Percentiles rank a stretch among this genome's conserved stretches.
phyloP scores from a whole-genome alignment of 441 rosid genomes.

The Syzygium malaccense region DNA sequence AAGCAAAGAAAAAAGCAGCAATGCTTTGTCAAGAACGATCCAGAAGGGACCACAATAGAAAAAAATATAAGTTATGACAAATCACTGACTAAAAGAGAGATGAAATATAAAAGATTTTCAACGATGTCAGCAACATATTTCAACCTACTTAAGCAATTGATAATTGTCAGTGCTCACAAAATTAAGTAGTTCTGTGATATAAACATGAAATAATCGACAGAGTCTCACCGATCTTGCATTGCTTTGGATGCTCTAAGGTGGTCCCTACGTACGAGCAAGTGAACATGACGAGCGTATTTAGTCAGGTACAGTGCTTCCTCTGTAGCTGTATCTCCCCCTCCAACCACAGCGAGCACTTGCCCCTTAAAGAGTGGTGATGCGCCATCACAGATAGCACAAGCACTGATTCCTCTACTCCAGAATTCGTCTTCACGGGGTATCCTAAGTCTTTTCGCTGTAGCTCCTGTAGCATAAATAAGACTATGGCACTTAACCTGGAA shows the following conservation, averaged over 20 bases:
- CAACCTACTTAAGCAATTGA: background rate
- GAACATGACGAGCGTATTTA: slow-evolving; percentile 94
- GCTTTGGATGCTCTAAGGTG: slow-evolving; percentile 92
- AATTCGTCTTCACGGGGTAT: slow-evolving; percentile 94
- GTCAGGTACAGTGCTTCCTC: slow-evolving; percentile 96
- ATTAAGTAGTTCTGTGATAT: background rate
- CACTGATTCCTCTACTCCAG: slow-evolving; percentile 99
- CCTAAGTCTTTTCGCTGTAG: slow-evolving; percentile 75
- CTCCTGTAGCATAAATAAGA: slow-evolving; percentile 86
- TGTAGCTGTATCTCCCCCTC: slow-evolving; percentile 99
- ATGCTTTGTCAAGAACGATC: background rate
- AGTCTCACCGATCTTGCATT: slow-evolving; percentile 96
- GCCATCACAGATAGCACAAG: slow-evolving; percentile 99
- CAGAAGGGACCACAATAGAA: background rate
- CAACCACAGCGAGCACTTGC: slow-evolving; percentile 93
- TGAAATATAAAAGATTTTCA: background rate
- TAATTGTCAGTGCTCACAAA: background rate
- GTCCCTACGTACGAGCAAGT: slow-evolving; percentile 84
- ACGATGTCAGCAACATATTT: background rate
- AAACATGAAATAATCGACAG: background rate
- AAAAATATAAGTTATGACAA: background rate
- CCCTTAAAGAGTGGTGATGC: slow-evolving; percentile 96
- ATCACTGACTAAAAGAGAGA: background rate
- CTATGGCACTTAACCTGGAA: slow-evolving; percentile 85
- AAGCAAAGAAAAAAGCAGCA: background rate